Percentiles rank a stretch among this genome's conserved stretches.
These are phyloP conservation scores for Anthracocystis panici-leucophaei DNA, from an alignment of 1,284 basidiomycete species.

Conservation along the genomic window DNA sequence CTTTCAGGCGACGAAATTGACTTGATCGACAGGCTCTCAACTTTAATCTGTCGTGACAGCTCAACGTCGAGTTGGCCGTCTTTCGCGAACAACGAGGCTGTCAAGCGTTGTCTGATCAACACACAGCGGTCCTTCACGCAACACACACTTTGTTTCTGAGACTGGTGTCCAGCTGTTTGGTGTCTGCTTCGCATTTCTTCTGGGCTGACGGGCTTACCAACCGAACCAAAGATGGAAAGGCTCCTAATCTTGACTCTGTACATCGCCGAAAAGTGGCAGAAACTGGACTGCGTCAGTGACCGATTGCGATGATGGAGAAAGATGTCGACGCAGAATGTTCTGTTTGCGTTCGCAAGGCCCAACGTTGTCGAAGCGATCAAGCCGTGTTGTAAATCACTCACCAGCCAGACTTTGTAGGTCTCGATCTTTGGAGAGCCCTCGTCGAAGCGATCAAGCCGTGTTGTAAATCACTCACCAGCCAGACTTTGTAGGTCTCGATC, in stretches of 20 bases:
- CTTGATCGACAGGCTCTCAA: neutral
- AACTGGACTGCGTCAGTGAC: neutral
- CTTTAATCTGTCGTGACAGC: neutral
- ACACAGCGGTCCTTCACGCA: neutral
- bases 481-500: slow-evolving; percentile 53
- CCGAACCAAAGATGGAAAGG: too few species aligned
- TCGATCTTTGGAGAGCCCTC: slow-evolving; percentile 42
- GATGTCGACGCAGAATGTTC: neutral
- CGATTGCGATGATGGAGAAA: neutral
- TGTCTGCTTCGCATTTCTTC: neutral
- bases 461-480: slow-evolving; percentile 39
- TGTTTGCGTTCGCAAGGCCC: neutral
- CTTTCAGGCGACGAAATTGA: neutral
- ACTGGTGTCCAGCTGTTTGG: neutral
- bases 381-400: slow-evolving; percentile 15
- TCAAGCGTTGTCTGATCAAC: neutral
- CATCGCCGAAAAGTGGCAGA: neutral
- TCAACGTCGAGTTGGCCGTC: neutral
- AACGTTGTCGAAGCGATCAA: neutral
- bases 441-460: slow-evolving; percentile 14
- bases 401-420: slow-evolving; percentile 53
- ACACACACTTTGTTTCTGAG: neutral
- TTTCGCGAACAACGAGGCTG: neutral
- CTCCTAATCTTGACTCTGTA: slow-evolving; percentile 4
- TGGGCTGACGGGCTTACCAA: neutral